phyloP scores from a whole-genome alignment of 2,329 filamentous ascomycete species.

The Grosmannia penicillata region DNA sequence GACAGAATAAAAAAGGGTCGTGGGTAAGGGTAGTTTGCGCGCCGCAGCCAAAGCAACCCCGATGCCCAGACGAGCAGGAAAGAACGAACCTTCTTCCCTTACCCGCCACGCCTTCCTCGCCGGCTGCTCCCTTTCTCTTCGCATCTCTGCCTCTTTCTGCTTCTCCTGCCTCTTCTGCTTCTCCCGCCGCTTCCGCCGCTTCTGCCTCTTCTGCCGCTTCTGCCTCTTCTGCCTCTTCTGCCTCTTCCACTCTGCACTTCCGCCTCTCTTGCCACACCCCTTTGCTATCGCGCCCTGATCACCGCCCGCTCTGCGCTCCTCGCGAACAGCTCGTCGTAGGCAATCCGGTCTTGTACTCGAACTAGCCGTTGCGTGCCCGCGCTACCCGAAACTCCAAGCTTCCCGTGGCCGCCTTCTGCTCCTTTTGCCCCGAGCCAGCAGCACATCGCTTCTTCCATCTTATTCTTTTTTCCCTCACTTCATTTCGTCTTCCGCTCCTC shows the following conservation, averaged over 20 bases:
- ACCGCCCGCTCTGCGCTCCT: neutral
- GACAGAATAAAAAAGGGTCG: slow-evolving; percentile 8
- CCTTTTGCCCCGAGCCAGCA: no score
- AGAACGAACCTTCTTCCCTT: slow-evolving; percentile 8
- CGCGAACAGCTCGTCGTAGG: neutral
- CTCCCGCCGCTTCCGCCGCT: neutral
- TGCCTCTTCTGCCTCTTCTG: neutral
- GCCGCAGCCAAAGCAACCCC: slow-evolving; percentile 11
- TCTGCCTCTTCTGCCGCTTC: neutral
- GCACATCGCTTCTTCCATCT: neutral
- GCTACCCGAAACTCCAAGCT: neutral
- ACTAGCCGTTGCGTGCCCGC: neutral
- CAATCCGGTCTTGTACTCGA: neutral
- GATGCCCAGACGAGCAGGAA: slow-evolving; percentile 8
- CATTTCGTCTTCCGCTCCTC: slow-evolving; percentile 1
- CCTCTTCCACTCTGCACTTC: neutral
- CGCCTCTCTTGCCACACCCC: neutral
- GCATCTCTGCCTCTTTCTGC: neutral
- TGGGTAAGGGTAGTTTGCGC: slow-evolving; percentile 13
- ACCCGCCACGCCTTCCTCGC: slow-evolving; percentile 6
- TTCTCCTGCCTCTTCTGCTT: neutral
- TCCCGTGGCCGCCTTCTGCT: slow-evolving; percentile 2
- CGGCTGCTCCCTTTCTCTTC: neutral
- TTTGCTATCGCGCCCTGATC: neutral
- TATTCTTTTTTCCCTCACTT: neutral